These are phyloP conservation scores for Cyclotella baltica DNA, from an alignment of 108 stramenopile species.

Conservation along the genomic window DNA sequence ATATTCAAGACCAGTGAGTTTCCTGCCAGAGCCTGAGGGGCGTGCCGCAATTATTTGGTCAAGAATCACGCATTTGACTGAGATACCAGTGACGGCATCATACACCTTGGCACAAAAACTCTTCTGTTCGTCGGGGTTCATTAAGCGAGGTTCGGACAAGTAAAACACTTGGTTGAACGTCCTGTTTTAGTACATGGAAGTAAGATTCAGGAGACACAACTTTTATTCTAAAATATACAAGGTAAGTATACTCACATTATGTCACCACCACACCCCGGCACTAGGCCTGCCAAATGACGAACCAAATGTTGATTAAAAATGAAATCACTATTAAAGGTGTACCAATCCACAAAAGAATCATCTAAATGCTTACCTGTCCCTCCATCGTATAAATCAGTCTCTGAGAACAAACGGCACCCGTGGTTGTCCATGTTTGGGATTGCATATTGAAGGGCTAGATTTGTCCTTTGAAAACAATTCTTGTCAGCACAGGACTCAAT, in stretches of 20 bases:
- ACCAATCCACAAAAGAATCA: neutral
- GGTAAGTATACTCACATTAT: neutral
- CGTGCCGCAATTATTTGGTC: slow-evolving; percentile 10
- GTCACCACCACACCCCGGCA: slow-evolving; percentile 41
- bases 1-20: slow-evolving; percentile 7
- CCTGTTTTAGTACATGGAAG: neutral
- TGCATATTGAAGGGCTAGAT: slow-evolving; percentile 20
- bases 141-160: slow-evolving; percentile 21
- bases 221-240: too few species aligned
- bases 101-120: slow-evolving; percentile 17
- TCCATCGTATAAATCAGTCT: slow-evolving; percentile 25
- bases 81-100: neutral
- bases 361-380: slow-evolving; percentile 8
- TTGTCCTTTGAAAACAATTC: too few species aligned
- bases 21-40: neutral
- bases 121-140: slow-evolving; percentile 37
- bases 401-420: slow-evolving; percentile 42
- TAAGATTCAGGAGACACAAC: neutral
- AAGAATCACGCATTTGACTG: slow-evolving; percentile 24
- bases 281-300: neutral
- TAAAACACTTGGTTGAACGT: slow-evolving; percentile 21
- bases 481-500: too few species aligned
- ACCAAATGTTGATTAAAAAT: neutral
- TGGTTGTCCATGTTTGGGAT: slow-evolving; percentile 36
- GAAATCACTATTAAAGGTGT: neutral